phyloP scores from a whole-genome alignment of 2,329 filamentous ascomycete species.

The Ophiosphaerella herpotricha region DNA sequence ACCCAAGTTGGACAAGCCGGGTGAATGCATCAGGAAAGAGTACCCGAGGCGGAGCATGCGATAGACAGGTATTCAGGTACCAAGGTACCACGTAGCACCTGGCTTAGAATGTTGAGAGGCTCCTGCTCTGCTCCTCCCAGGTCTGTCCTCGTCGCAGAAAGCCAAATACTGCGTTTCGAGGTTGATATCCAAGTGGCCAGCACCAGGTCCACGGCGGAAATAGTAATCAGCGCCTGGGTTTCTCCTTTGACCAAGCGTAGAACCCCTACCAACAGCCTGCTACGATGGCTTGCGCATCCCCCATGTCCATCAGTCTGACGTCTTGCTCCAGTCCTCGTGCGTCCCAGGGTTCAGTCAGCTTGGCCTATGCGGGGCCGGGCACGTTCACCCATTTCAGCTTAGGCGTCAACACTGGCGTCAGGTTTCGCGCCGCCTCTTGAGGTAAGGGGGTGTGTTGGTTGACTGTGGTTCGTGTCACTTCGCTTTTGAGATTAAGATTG shows the following conservation, averaged over 20 bases:
- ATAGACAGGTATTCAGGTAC: neutral
- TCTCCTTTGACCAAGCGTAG: too few species aligned
- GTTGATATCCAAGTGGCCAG: too few species aligned
- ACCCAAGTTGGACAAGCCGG: neutral
- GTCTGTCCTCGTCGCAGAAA: too few species aligned
- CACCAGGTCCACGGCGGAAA: too few species aligned
- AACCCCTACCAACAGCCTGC: neutral
- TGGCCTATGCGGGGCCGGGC: neutral
- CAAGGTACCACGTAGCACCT: neutral
- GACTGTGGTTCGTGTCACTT: too few species aligned
- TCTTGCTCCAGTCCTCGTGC: neutral
- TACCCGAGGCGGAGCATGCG: too few species aligned
- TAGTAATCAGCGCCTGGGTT: too few species aligned
- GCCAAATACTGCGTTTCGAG: too few species aligned
- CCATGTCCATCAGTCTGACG: neutral
- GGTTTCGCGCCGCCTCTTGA: neutral
- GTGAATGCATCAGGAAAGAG: neutral
- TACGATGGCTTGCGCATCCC: neutral
- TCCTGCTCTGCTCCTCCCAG: too few species aligned
- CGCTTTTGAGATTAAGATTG: too few species aligned
- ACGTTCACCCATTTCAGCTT: constrained; percentile 3
- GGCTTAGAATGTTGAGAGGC: too few species aligned
- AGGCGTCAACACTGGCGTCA: constrained; percentile 1
- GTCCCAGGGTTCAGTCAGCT: constrained; percentile 6
- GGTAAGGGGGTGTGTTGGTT: too few species aligned